Evolutionary conservation across 805 yeast species (phyloP), one percentile per base, ranked within the genome.

Genomic region (Spathaspora boniae): DNA sequence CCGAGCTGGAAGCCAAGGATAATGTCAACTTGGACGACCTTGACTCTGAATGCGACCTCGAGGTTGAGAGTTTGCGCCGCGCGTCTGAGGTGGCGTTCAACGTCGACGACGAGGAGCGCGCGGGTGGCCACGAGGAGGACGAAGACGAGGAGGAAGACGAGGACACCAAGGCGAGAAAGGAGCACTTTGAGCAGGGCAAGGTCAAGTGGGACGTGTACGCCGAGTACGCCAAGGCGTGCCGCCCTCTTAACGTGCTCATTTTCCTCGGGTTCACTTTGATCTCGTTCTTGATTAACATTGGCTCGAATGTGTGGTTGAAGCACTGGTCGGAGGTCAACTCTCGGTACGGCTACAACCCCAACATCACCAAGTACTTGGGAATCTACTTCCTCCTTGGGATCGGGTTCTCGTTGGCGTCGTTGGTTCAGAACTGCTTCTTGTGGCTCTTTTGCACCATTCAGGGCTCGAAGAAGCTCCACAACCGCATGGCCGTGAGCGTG

Each of bases 241-340:
- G 86, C 43, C 74, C 82, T 6, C 61, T 52, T 33, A 77, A 76
- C 42, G 95, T 88, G 12, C 17, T 68, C 0, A 47, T 82, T 2
- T 82, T 80, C 53, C 46, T 87, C 33, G 34, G 54, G 0, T 69
- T 78, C 44, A 70, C 84, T 42, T 51, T 82, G n/a, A 31, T 72
- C 4, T 71, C 86, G 0, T 82, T 77, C 73, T 54, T 71, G 8
- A 51, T 80, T 33, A 72, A 80, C 38, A 91, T 86, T 33, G 63
- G 65, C 29, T 80, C 88, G 24, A 88, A 82, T 54, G 76, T 91
- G 36, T 93, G 99, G 99, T 75, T 93, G 51, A 93, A 93, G 58
- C 86, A 86, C 58, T 93, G 98, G 98, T 86, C 98, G 9, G 99
- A 93, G 56, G 76, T 83, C 16, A 93, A 91, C 54, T 72, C 89